phyloP scores from a whole-genome alignment of 495 filamentous ascomycete genomes.

The Hypoxylon rickii region DNA sequence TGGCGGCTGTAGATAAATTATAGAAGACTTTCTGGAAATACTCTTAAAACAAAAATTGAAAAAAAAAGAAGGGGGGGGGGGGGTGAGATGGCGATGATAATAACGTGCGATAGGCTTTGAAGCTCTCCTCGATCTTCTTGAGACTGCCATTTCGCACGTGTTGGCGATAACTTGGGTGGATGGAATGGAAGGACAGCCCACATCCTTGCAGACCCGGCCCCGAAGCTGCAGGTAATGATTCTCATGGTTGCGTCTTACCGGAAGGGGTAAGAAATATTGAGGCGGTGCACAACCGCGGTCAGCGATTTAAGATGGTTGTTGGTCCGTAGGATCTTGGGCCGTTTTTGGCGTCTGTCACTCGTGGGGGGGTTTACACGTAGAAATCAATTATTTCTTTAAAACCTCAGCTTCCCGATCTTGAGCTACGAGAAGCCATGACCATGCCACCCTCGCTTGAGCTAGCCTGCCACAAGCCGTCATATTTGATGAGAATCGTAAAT shows the following conservation, averaged over 20 bases:
- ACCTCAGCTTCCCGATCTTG: no score
- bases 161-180: conserved; percentile 23
- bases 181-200: conserved; percentile 25
- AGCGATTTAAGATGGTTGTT: conserved; percentile 24
- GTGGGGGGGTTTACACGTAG: no score
- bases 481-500: no score
- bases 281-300: conserved; percentile 28
- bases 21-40: no score
- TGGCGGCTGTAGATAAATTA: conserved; percentile 22
- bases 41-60: conserved; percentile 6
- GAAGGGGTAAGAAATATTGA: conserved; percentile 22
- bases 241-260: conserved; percentile 27
- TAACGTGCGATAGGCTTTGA: conserved; percentile 23
- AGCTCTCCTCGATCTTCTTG: neutral
- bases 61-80: conserved; percentile 29
- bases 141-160: conserved; percentile 31
- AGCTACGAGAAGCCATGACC: no score
- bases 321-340: conserved; percentile 12
- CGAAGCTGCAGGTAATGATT: conserved; percentile 34
- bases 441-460: no score
- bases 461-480: no score
- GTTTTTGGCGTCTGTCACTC: neutral
- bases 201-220: conserved; percentile 18
- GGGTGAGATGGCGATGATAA: conserved; percentile 3
- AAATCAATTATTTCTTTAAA: no score